Base-by-base conservation (phyloP, 129 eudicot genomes). In the Flaveria ramosissima region DNA sequence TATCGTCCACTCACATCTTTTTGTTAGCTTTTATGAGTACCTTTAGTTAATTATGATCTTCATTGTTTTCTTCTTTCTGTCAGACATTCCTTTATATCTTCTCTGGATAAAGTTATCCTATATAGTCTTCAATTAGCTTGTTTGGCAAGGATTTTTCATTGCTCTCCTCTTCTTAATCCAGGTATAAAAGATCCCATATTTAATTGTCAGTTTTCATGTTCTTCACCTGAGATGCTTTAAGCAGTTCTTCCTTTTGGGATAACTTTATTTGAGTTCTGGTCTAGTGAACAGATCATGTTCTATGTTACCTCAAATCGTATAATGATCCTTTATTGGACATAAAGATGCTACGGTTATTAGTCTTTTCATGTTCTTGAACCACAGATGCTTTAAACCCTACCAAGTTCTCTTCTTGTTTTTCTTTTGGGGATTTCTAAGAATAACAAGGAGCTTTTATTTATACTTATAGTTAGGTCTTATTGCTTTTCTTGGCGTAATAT, bases 11-110 rank as follows among this genome's bases (percentile, higher is more conserved):
- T 74, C 47, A 26, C 61, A 45, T 68, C 68, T 77, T 42, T 60
- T 47, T 76, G 50, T 46, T 74, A n/a, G 20, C 72, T 75, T 63
- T 70, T 78, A 78, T 68, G 81, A 32, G 23, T 43, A 55, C 50
- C 68, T 15, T 67, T 57, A 57, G 64, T 57, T 39, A 52, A 41
- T 43, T 24, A 69, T 77, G 48, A 53, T 56, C 57, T 45, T 24
- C 78, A 24, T 27, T 8, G 27, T 55, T 47, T 70, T 61, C 71
- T 60, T 78, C 63, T 70, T 70, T 17, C 71, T 19, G 36, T 70
- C 41, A 70, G 6, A 78, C 45, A 78, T 78, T 30, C 51, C 63
- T 30, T 57, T 45, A 11, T 2, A 13, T 69, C 70, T 77, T 69
- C 48, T 53, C 13, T 68, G 42, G 24, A 56, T 68, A 45, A 77